Percentiles rank a stretch among this genome's conserved stretches.
phyloP scores from a whole-genome alignment of 768 basidiomycete genomes.

The Pholiota conissans region DNA sequence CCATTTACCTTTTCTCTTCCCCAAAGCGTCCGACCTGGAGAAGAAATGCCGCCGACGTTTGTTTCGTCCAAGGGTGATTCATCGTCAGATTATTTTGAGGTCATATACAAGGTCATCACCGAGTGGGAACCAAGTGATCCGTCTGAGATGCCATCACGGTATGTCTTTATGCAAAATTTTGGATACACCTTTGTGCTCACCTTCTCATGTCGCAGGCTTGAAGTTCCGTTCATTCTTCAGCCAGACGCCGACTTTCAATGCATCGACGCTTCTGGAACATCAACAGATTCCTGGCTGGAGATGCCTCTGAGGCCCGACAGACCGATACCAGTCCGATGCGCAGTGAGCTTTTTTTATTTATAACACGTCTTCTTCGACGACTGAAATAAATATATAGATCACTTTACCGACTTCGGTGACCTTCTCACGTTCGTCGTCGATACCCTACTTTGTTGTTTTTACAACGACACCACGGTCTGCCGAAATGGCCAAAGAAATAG shows the following conservation, averaged over 20 bases:
- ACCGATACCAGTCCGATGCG: conserved; percentile 62
- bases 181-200: conserved; percentile 8
- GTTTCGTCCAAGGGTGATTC: conserved; percentile 34
- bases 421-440: conserved; percentile 60
- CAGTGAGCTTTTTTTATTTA: conserved; percentile 42
- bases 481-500: conserved; percentile 60
- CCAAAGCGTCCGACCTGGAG: conserved; percentile 43
- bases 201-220: conserved; percentile 42
- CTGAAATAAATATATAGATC: conserved; percentile 37
- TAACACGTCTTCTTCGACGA: background rate
- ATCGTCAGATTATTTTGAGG: conserved; percentile 31
- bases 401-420: conserved; percentile 62
- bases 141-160: conserved; percentile 47
- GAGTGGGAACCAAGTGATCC: conserved; percentile 57
- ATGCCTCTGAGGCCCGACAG: conserved; percentile 65
- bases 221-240: conserved; percentile 63
- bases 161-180: conserved; percentile 25
- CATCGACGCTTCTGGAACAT: conserved; percentile 42
- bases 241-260: conserved; percentile 63
- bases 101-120: conserved; percentile 56
- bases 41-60: conserved; percentile 66
- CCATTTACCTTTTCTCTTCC: conserved; percentile 61
- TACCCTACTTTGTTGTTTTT: conserved; percentile 76
- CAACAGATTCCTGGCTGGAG: conserved; percentile 64
- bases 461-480: conserved; percentile 60